phyloP scores from a whole-genome alignment of 2,329 filamentous ascomycete genomes.

The Scedosporium minutisporum region DNA sequence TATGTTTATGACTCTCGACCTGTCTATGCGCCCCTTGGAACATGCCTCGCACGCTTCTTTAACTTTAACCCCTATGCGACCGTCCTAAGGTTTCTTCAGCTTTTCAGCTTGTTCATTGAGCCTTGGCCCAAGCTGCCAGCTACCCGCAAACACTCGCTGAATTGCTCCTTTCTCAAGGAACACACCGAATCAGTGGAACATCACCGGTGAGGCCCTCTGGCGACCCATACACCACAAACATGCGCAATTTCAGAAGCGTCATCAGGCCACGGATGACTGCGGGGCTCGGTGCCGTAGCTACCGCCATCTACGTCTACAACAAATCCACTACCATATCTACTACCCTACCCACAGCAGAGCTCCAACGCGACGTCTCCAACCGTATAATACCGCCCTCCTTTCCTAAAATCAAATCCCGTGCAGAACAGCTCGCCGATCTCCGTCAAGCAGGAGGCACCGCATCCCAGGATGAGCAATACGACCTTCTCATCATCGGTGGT shows the following conservation, averaged over 20 bases:
- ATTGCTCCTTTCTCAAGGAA: not conserved
- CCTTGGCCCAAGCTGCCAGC: not conserved
- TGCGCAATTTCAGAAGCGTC: constrained; percentile 36
- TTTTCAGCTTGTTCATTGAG: not conserved
- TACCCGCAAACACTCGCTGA: not conserved
- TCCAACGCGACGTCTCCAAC: constrained; percentile 25
- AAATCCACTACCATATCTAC: constrained; percentile 49
- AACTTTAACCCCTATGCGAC: not conserved
- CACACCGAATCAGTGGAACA: too few species aligned
- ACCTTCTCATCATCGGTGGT: constrained; percentile 69
- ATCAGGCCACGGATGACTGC: constrained; percentile 22
- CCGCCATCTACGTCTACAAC: constrained; percentile 54
- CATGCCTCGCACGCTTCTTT: not conserved
- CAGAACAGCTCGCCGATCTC: constrained; percentile 30
- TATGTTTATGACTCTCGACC: not conserved
- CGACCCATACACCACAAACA: not conserved
- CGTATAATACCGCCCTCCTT: constrained; percentile 29
- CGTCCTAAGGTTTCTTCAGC: not conserved
- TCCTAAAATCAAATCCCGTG: constrained; percentile 22
- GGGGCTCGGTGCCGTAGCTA: constrained; percentile 45
- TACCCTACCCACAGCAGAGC: constrained; percentile 18
- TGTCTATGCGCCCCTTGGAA: not conserved
- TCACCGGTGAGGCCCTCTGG: too few species aligned
- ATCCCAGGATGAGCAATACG: constrained; percentile 49
- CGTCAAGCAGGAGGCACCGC: constrained; percentile 19